Evolutionary conservation across 148 eudicot species (phyloP), one percentile per base, ranked within the genome.

Genomic region (Hydrangea macrophylla): DNA sequence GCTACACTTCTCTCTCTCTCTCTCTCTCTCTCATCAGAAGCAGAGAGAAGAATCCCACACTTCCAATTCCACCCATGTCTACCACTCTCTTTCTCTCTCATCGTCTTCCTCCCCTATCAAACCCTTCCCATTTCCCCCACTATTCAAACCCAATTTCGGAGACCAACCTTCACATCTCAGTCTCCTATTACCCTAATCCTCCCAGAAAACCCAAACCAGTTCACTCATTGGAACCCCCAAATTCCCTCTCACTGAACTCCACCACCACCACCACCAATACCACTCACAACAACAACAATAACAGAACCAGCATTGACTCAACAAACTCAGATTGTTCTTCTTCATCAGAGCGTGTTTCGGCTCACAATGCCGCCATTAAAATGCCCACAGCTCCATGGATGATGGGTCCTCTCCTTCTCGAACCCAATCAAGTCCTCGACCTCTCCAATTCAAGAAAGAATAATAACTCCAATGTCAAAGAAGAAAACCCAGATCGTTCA

Each of bases 381-480:
- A 80, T 83, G 74, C 97, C 97, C 10, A 85, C 95, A n/a, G 88
- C 97, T 58, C 97, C 97, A 73, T 92, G 97, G 97, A 89, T 87
- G 92, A 89, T 64, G 58, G 76, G n/a, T n/a, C n/a, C n/a, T n/a
- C n/a, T n/a, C n/a, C n/a, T n/a, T n/a, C n/a, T n/a, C n/a, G n/a
- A n/a, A n/a, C n/a, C 44, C 68, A 80, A 54, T 77, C 80, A n/a
- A 71, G 73, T 45, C 83, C 84, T 73, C 80, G 69, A 85, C 73
- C 68, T 77, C 13, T 74, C 80, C 8, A 80, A 73, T 25, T 79
- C 74, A 39, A 78, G 23, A 61, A 17, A 50, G 9, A 64, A 60
- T 20, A 80, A 58, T 57, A 73, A 71, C 58, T 75, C 77, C 24
- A 75, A 31, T 48, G 64, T 12, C 17, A 23, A 31, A 26, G 35